Percentiles rank a stretch among this genome's conserved stretches.
Evolutionary conservation across 2,329 filamentous ascomycete genomes (phyloP).

Genomic region (Fusarium ramigenum): DNA sequence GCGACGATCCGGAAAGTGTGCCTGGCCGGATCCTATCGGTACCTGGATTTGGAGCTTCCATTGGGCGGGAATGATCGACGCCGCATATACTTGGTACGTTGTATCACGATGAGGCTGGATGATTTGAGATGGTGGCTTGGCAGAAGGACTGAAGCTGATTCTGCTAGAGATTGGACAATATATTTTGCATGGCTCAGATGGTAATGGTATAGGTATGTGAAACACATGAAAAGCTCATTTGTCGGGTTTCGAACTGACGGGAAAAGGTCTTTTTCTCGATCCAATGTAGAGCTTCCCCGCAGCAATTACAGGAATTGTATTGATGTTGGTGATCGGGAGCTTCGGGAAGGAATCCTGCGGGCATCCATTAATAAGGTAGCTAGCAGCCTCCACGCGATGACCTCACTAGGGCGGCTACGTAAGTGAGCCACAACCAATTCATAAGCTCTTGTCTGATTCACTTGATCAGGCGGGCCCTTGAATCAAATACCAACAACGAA

Average conservation of each 20-base stretch:
- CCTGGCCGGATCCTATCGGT: not conserved
- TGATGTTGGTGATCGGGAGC: constrained; percentile 23
- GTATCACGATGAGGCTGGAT: constrained; percentile 17
- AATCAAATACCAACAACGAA: not conserved
- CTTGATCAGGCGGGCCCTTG: not conserved
- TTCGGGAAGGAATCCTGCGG: constrained; percentile 22
- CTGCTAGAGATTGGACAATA: not conserved
- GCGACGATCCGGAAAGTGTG: not conserved
- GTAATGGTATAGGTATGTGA: not conserved
- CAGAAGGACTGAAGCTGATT: not conserved
- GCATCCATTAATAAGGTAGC: not conserved
- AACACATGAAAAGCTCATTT: not conserved
- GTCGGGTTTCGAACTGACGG: not conserved
- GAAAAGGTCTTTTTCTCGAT: not conserved
- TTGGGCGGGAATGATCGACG: constrained; percentile 19
- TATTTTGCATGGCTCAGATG: constrained; percentile 8
- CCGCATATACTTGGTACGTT: constrained; percentile 2
- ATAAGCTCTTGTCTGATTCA: constrained; percentile 12
- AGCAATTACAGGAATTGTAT: not conserved
- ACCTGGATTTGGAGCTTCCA: not conserved
- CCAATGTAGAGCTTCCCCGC: not conserved
- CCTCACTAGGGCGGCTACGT: constrained; percentile 36
- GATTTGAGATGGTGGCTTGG: constrained; percentile 23
- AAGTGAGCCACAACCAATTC: constrained; percentile 32
- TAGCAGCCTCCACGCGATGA: constrained; percentile 27